Base-by-base conservation (phyloP, 2,329 filamentous ascomycete species). In the Cercospora zeina region DNA sequence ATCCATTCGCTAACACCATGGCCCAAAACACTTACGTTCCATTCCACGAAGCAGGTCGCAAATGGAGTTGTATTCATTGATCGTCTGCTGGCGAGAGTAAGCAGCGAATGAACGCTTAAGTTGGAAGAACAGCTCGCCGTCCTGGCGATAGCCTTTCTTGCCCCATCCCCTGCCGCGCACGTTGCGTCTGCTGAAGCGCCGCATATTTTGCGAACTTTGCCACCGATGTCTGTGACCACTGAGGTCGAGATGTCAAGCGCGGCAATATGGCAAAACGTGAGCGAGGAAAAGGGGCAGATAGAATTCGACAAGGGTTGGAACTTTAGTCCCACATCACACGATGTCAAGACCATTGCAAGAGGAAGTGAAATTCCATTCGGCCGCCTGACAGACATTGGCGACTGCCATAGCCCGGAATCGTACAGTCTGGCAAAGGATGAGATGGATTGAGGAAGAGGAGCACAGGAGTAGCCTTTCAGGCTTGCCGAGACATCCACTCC, bases 101-200 rank as follows among this genome's bases (percentile, higher is more conserved):
- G 45, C 30, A 30, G 58, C 58, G 33, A 30, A 60, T 3, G 58
- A 60, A 27, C 58, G 37, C 58, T 55, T 60, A 8, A 60, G 58
- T 34, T 45, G 49, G 21, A 55, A 54, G 27, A 54, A 49, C 16
- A 60, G 50, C 19, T 60, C 58, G 16, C 58, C 50, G 19, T 55
- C 11, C 34, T 60, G 19, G 24, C 50, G 49, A 30, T 54, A 54
- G 36, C 58, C 47, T 54, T 54, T 60, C 42, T 47, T 45, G n/a
- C 53, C 16, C 21, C 36, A 55, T 19, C 58, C 50, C 21, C 36
- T 50, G n/a, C 58, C 58, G 8, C 54, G 42, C 19, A 58, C 59
- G 24, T 57, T 57, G n/a, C 54, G 59, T 33, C 45, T 62, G 47
- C 59, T 62, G 24, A 57, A 24, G 0, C 36, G n/a, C 4, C 21